phyloP scores from a whole-genome alignment of 2,329 filamentous ascomycete genomes.

The Colletotrichum incanum region DNA sequence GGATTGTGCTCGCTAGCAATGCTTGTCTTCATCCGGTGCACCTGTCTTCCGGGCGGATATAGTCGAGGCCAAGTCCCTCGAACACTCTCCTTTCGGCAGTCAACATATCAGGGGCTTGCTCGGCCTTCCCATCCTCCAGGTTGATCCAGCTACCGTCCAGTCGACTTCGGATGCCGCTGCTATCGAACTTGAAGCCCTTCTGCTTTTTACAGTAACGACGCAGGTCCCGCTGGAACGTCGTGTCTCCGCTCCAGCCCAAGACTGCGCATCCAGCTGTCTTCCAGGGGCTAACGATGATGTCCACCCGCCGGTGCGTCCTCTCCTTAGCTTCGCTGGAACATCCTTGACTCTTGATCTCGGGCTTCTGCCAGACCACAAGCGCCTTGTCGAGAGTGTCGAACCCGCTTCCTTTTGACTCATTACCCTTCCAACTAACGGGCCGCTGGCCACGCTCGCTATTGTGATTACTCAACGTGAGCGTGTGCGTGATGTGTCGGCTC shows the following conservation, averaged over 20 bases:
- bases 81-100: slow-evolving; percentile 88
- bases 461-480: slow-evolving; percentile 78
- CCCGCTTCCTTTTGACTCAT: slow-evolving; percentile 64
- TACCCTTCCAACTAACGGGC: slow-evolving; percentile 68
- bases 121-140: slow-evolving; percentile 69
- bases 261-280: slow-evolving; percentile 90
- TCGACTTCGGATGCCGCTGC: slow-evolving; percentile 83
- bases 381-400: slow-evolving; percentile 95
- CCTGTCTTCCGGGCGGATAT: slow-evolving; percentile 76
- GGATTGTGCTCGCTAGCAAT: neutral
- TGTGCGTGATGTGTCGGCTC: slow-evolving; percentile 84
- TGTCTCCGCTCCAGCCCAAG: slow-evolving; percentile 89
- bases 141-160: slow-evolving; percentile 79
- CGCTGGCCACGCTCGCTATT: slow-evolving; percentile 81
- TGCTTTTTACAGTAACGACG: slow-evolving; percentile 83
- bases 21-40: slow-evolving; percentile 71
- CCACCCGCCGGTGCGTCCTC: slow-evolving; percentile 83
- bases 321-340: slow-evolving; percentile 6
- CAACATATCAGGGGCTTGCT: slow-evolving; percentile 73
- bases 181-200: slow-evolving; percentile 89
- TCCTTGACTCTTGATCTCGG: slow-evolving; percentile 50
- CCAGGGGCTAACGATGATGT: slow-evolving; percentile 94
- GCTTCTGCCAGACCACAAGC: slow-evolving; percentile 91
- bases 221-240: slow-evolving; percentile 91
- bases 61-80: slow-evolving; percentile 79